A percentile compares a stretch with the other conserved stretches of the same genome.
Conservation (phyloP, 2,329 filamentous ascomycete genomes). For the Trichoderma asperellum region DNA sequence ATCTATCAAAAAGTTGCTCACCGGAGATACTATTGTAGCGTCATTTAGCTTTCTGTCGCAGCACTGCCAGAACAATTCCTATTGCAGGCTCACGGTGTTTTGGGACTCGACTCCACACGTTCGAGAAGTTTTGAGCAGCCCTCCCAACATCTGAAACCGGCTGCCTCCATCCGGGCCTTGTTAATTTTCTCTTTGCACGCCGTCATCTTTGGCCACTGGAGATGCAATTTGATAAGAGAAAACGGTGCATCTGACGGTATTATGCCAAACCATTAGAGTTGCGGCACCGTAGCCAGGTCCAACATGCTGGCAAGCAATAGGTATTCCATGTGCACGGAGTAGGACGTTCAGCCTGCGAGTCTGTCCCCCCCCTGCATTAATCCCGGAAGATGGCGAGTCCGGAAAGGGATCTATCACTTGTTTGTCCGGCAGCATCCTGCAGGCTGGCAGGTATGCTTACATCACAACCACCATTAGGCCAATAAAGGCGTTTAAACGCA, state of each 20-base stretch:
- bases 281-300: background rate
- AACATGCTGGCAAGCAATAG: background rate
- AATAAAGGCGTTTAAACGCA: background rate
- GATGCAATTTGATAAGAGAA: background rate
- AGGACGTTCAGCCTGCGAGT: background rate
- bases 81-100: background rate
- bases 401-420: slow-evolving; percentile 3
- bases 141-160: background rate
- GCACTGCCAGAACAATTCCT: background rate
- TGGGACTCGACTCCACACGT: background rate
- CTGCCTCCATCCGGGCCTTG: background rate
- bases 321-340: background rate
- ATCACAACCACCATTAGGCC: background rate
- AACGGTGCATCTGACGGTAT: background rate
- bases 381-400: background rate
- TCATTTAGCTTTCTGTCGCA: background rate
- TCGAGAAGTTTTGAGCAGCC: background rate
- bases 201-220: background rate
- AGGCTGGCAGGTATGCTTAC: background rate
- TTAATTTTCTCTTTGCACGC: background rate
- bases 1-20: background rate
- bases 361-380: slow-evolving; percentile 4
- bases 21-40: background rate
- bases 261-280: background rate
- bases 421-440: background rate